A percentile compares a stretch with the other conserved stretches of the same genome.
Conservation (phyloP, 1,284 basidiomycete species). For the Cutaneotrichosporon sp. region DNA sequence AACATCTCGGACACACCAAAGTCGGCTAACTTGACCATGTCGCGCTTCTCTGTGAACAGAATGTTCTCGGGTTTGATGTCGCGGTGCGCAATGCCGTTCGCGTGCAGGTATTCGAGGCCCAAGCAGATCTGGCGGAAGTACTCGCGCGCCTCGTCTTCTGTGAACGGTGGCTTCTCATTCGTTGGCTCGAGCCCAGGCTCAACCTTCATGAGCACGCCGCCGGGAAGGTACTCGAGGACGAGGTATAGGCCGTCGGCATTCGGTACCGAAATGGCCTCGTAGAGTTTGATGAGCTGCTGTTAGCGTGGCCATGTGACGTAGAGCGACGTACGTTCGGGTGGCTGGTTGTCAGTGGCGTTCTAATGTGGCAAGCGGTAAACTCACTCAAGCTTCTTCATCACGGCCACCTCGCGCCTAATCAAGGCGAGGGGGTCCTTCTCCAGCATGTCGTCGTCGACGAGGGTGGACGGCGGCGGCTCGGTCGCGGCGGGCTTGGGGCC, state of each 20-base stretch:
- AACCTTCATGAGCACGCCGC: constrained; percentile 58
- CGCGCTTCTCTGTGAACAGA: constrained; percentile 56
- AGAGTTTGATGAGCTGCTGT: constrained; percentile 57
- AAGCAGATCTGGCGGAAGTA: constrained; percentile 61
- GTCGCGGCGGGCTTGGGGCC: neutral
- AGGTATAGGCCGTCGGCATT: constrained; percentile 59
- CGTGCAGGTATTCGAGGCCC: constrained; percentile 60
- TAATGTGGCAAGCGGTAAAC: constrained; percentile 17
- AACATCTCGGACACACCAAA: constrained; percentile 64
- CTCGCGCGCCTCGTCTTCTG: constrained; percentile 36
- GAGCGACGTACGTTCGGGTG: constrained; percentile 48
- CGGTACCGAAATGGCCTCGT: constrained; percentile 61
- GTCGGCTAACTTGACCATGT: constrained; percentile 60
- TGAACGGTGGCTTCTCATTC: constrained; percentile 44
- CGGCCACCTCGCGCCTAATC: constrained; percentile 53
- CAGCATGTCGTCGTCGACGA: constrained; percentile 6
- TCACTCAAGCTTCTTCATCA: constrained; percentile 57
- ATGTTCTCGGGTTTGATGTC: constrained; percentile 62
- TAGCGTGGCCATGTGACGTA: constrained; percentile 8
- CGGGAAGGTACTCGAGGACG: constrained; percentile 58
- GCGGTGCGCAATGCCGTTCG: constrained; percentile 59
- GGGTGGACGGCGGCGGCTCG: neutral
- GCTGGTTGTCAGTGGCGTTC: constrained; percentile 26
- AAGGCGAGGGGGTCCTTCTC: constrained; percentile 47
- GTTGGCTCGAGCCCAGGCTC: constrained; percentile 46